phyloP scores from a whole-genome alignment of 345 rosid genomes.

The Hibiscus syriacus region DNA sequence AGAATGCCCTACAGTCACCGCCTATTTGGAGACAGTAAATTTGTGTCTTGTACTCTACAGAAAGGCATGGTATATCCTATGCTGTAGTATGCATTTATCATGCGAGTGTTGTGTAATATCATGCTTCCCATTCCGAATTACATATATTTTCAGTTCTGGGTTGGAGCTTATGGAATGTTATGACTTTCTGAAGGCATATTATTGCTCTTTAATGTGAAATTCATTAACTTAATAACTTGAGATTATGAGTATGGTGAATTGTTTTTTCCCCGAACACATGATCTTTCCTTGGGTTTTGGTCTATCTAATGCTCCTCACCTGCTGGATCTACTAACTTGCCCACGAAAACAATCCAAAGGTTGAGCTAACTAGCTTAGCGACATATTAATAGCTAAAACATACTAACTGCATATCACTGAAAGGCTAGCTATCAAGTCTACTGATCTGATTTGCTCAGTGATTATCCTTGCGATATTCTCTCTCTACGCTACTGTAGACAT shows the following conservation, averaged over 20 bases:
- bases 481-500: too few species aligned
- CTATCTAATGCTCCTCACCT: too few species aligned
- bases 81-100: not conserved
- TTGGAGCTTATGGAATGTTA: not conserved
- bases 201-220: not conserved
- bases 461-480: too few species aligned
- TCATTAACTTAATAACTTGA: conserved; percentile 10
- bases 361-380: too few species aligned
- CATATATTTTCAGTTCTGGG: not conserved
- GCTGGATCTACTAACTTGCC: too few species aligned
- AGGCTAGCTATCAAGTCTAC: too few species aligned
- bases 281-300: too few species aligned
- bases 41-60: not conserved
- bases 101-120: not conserved
- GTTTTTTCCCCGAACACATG: not conserved
- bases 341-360: too few species aligned
- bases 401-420: too few species aligned
- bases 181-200: not conserved
- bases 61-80: conserved; percentile 1
- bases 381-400: too few species aligned
- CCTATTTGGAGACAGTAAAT: not conserved
- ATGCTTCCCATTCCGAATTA: not conserved
- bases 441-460: too few species aligned
- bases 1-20: not conserved
- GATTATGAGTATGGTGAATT: not conserved